Evolutionary conservation across 352 stramenopile genomes (phyloP), one percentile per base, ranked within the genome.

Genomic region (Pythium rishiriense): DNA sequence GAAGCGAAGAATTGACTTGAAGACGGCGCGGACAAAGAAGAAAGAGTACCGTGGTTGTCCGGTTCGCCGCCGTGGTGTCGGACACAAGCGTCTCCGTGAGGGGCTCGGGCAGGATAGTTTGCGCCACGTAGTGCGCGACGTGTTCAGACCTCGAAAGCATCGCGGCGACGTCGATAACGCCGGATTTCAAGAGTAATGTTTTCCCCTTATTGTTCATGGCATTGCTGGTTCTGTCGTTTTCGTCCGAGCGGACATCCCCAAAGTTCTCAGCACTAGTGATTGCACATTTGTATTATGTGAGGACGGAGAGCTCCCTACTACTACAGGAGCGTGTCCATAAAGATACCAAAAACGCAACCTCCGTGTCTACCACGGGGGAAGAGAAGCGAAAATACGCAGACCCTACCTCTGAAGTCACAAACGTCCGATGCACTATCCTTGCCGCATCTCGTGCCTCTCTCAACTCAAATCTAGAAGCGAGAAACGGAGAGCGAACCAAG

Each of bases 271-370:
- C n/a, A n/a, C n/a, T n/a, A n/a, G n/a, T 41, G 35, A 17, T 41
- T 41, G 35, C 37, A 42, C 35, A 41, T 41, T 55, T 62, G 52
- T 56, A 68, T 66, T 62, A 31, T 35, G 37, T 28, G 51, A 28
- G 61, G 61, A 68, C 29, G n/a, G 41, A 31, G 4, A 58, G 21
- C n/a, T 21, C 21, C 21, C 31, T 47, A 14, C 25, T 47, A 14
- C 25, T 15, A 46, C 11, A 8, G 47, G 37, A 57, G 49, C 41
- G 22, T 46, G 53, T 54, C 53, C 62, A 68, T 68, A 63, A 68
- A 64, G 46, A 63, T 68, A 68, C 62, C 62, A 68, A 68, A 68
- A 68, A 68, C 50, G 39, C 58, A 58, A 53, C 42, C 37, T 29
- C 24, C 33, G 12, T 41, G 12, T 2, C 35, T 17, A 41, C 5